phyloP scores from a whole-genome alignment of 768 basidiomycete species.

The Clitopilus hobsonii region DNA sequence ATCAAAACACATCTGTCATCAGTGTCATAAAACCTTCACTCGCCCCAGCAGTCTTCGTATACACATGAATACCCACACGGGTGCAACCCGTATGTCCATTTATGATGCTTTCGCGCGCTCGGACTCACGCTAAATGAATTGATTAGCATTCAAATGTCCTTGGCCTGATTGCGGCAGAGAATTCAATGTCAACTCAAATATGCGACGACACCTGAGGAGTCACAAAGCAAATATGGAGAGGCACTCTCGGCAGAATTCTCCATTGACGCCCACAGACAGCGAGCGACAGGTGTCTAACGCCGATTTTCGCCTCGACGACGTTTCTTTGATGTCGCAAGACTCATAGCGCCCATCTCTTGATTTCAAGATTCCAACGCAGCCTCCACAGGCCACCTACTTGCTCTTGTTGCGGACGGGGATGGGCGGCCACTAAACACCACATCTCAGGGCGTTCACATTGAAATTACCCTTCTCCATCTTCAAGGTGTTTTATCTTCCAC shows the following conservation, averaged over 20 bases:
- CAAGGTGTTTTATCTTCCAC: background rate
- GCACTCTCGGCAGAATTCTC: background rate
- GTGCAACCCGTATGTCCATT: background rate
- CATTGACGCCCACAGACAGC: too few relatives aligned
- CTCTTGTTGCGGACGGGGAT: background rate
- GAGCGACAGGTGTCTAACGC: background rate
- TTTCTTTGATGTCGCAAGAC: background rate
- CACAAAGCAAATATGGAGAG: background rate
- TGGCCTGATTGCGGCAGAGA: background rate
- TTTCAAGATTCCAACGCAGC: background rate
- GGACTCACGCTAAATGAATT: background rate
- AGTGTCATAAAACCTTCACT: background rate
- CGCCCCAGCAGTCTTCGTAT: background rate
- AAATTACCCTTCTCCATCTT: background rate
- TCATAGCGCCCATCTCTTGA: background rate
- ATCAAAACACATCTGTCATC: slow-evolving; percentile 1
- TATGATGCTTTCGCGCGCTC: background rate
- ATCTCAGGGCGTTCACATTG: background rate
- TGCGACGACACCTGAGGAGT: background rate
- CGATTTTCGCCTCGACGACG: background rate
- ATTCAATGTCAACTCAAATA: background rate
- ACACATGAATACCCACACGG: background rate
- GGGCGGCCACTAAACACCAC: background rate
- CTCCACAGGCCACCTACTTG: background rate
- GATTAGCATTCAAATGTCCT: background rate